A percentile compares a stretch with the other conserved stretches of the same genome.
Evolutionary conservation across 257 asterid genomes (phyloP).

Genomic region (Fraxinus excelsior): DNA sequence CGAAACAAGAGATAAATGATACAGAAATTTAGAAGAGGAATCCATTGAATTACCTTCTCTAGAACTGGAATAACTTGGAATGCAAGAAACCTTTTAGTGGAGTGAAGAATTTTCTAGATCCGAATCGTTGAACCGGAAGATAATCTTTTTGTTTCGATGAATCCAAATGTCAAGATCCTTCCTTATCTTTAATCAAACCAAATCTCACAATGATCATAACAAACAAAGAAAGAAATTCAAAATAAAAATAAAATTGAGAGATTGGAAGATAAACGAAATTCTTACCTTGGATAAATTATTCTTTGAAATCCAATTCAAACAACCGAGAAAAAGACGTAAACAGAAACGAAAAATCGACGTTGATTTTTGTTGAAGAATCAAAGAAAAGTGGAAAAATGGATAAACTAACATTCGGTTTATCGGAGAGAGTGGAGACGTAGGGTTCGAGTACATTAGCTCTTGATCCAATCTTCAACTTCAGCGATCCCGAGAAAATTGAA

Average conservation of each 20-base stretch:
- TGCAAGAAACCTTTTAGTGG: constrained; percentile 28
- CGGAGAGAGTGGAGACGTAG: constrained; percentile 52
- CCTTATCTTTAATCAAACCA: constrained; percentile 36
- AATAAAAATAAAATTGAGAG: neutral
- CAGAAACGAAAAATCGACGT: constrained; percentile 5
- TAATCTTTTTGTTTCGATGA: constrained; percentile 25
- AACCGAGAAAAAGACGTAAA: neutral
- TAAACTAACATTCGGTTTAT: constrained; percentile 45
- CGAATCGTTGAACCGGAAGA: neutral
- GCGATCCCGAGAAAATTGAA: constrained; percentile 44
- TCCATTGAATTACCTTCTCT: neutral
- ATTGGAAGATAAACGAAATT: neutral
- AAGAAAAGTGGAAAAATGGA: neutral
- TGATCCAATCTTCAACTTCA: constrained; percentile 67
- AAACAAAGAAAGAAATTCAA: neutral
- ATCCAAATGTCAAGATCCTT: constrained; percentile 46
- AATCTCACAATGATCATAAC: constrained; percentile 25
- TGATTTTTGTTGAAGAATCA: neutral
- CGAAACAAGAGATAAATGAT: too few relatives aligned
- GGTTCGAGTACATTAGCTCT: constrained; percentile 51
- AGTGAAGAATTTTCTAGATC: constrained; percentile 38
- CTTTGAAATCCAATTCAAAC: constrained; percentile 15
- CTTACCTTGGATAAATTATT: constrained; percentile 33
- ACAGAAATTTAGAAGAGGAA: neutral
- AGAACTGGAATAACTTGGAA: constrained; percentile 35